phyloP scores from a whole-genome alignment of 805 yeast species.

The Cephaloascus albidus region DNA sequence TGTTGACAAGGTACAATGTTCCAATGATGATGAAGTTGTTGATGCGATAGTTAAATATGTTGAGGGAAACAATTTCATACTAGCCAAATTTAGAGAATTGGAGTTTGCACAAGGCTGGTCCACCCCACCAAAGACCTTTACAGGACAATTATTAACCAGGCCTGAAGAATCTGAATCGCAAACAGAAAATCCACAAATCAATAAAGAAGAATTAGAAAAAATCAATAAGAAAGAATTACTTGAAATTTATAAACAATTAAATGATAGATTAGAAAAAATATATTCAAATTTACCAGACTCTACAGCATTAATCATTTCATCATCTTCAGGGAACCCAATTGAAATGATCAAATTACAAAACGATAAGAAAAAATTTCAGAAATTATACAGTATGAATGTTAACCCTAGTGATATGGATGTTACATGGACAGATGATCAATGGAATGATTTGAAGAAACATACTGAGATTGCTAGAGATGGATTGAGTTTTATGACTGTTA shows the following conservation, averaged over 20 bases:
- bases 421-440: conserved; percentile 45
- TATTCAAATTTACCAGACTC: conserved; percentile 46
- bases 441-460: conserved; percentile 34
- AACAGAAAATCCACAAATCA: not conserved
- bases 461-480: conserved; percentile 51
- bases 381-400: conserved; percentile 27
- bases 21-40: conserved; percentile 52
- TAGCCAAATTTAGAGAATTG: conserved; percentile 50
- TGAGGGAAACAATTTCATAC: conserved; percentile 34
- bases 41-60: conserved; percentile 26
- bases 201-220: not conserved
- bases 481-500: conserved; percentile 43
- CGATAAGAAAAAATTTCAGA: conserved; percentile 30
- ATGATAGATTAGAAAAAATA: conserved; percentile 34
- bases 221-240: not conserved
- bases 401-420: conserved; percentile 33
- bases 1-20: conserved; percentile 27
- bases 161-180: not conserved
- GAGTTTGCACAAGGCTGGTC: conserved; percentile 23
- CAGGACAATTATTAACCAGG: too few relatives aligned
- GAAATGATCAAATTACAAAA: conserved; percentile 36
- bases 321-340: conserved; percentile 55
- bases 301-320: conserved; percentile 49
- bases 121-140: not conserved
- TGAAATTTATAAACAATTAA: conserved; percentile 21